These are phyloP conservation scores for Metarhizium anisopliae DNA, from an alignment of 2,329 filamentous ascomycete genomes.

Conservation along the genomic window DNA sequence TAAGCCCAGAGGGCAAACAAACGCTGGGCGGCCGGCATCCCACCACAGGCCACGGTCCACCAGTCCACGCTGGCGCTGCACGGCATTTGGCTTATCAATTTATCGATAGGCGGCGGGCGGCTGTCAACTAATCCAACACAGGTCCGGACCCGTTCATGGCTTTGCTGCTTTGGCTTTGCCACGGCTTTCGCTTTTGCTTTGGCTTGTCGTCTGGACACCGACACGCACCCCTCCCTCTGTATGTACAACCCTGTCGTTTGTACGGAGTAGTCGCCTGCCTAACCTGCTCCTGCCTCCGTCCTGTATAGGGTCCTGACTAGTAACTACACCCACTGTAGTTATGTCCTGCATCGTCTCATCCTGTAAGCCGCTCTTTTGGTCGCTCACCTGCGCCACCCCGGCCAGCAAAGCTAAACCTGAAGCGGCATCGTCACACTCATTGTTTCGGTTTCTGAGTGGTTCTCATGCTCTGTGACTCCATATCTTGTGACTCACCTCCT, in stretches of 20 bases:
- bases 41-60: not conserved
- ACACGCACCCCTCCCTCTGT: not conserved
- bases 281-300: no score
- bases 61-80: not conserved
- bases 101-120: not conserved
- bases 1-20: not conserved
- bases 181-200: not conserved
- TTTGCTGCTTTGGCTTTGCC: not conserved
- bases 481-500: conserved; percentile 9
- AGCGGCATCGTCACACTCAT: conserved; percentile 1
- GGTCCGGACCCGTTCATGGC: not conserved
- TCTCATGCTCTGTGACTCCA: not conserved
- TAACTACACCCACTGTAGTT: no score
- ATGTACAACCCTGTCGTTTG: not conserved
- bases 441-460: conserved; percentile 5
- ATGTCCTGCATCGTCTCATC: not conserved
- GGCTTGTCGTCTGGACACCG: not conserved
- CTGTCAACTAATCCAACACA: not conserved
- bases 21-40: not conserved
- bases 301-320: no score
- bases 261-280: not conserved
- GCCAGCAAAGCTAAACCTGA: conserved; percentile 1
- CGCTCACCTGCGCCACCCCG: conserved; percentile 3
- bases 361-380: not conserved
- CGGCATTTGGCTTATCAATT: not conserved